Conservation (phyloP, 495 filamentous ascomycete species). For the Geoglossum glabrum region DNA sequence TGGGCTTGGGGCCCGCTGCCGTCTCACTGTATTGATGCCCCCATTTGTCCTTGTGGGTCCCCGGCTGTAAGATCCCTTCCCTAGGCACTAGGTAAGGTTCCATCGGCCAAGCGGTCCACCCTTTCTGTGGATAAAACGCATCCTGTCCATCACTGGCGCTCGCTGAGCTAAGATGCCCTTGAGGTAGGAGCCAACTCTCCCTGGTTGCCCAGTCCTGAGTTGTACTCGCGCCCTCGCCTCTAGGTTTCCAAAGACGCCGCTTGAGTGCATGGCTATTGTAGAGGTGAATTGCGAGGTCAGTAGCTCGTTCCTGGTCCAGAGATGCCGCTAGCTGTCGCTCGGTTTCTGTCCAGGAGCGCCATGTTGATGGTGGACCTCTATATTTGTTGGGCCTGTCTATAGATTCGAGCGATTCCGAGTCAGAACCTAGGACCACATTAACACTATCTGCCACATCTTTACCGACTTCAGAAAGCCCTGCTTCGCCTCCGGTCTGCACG, state of each 20-base stretch:
- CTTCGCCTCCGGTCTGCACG: not conserved
- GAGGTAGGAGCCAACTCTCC: conserved; percentile 14
- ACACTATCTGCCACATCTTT: not conserved
- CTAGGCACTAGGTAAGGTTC: conserved; percentile 35
- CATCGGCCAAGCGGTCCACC: conserved; percentile 71
- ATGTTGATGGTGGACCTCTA: not conserved
- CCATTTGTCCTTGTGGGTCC: conserved; percentile 11
- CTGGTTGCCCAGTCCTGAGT: conserved; percentile 16
- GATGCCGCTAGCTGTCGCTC: conserved; percentile 14
- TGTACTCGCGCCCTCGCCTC: conserved; percentile 10
- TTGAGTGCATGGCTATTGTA: conserved; percentile 53
- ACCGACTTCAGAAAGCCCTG: not conserved
- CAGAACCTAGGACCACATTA: not conserved
- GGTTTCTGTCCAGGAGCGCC: not conserved
- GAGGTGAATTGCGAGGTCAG: conserved; percentile 53
- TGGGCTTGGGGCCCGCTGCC: conserved; percentile 25
- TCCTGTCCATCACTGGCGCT: conserved; percentile 10
- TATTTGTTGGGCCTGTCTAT: not conserved
- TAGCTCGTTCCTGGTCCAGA: conserved; percentile 32
- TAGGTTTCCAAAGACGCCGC: conserved; percentile 17
- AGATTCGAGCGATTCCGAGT: not conserved
- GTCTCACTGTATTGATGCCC: conserved; percentile 28
- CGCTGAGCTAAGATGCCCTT: conserved; percentile 5
- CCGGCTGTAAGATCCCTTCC: conserved; percentile 18
- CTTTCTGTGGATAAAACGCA: conserved; percentile 26